Evolutionary conservation across 1,284 basidiomycete genomes (phyloP).

Genomic region (Pascua sp.): DNA sequence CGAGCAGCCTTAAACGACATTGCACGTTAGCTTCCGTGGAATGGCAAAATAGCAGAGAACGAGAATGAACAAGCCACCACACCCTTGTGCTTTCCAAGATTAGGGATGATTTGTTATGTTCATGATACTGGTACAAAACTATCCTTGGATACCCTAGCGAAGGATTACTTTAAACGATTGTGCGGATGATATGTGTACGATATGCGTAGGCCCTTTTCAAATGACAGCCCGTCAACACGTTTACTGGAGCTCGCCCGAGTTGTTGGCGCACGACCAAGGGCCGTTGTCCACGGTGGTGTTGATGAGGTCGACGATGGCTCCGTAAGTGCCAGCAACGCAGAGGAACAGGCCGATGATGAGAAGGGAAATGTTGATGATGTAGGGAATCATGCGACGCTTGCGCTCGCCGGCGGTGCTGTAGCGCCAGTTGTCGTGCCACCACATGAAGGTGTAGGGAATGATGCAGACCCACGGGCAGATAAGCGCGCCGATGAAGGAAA

Average conservation of each 20-base stretch:
- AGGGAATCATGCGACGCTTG: background rate
- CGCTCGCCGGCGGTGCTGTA: conserved; percentile 4
- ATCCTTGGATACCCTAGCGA: too few species aligned
- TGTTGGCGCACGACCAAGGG: conserved; percentile 28
- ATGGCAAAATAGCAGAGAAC: too few species aligned
- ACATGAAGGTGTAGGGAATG: conserved; percentile 29
- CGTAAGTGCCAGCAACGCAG: conserved; percentile 35
- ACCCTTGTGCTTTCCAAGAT: too few species aligned
- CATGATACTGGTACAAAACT: too few species aligned
- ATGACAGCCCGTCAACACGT: too few species aligned
- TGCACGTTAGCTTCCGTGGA: too few species aligned
- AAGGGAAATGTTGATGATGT: conserved; percentile 15
- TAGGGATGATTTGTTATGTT: too few species aligned
- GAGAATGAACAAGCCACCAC: too few species aligned
- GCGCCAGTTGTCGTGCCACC: conserved; percentile 32
- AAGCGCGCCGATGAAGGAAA: conserved; percentile 33
- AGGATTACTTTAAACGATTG: too few species aligned
- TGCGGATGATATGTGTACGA: too few species aligned
- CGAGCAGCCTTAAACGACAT: too few species aligned
- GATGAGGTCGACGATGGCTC: conserved; percentile 25
- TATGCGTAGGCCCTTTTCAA: too few species aligned
- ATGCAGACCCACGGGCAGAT: conserved; percentile 25
- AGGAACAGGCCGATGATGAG: conserved; percentile 31
- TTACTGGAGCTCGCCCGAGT: conserved; percentile 9
- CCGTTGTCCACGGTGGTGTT: conserved; percentile 8